These are phyloP conservation scores for Combretum micranthum DNA, from an alignment of 345 rosid species.

Conservation along the genomic window DNA sequence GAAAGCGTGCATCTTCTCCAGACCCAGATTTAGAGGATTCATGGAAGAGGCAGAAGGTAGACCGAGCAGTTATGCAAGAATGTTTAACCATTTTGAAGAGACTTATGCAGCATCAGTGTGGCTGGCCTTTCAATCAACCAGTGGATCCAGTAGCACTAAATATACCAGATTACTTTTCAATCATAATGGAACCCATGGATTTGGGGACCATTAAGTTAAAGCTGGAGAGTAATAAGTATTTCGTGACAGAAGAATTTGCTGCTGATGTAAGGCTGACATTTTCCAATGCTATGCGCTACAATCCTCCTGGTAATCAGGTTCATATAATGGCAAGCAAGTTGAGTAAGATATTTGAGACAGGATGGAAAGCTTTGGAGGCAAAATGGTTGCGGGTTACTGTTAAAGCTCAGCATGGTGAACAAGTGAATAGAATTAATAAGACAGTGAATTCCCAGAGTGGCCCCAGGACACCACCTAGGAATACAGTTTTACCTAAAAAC, in stretches of 20 bases:
- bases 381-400: constrained; percentile 26
- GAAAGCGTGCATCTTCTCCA: constrained; percentile 36
- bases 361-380: constrained; percentile 56
- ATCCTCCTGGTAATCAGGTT: constrained; percentile 54
- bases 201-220: constrained; percentile 64
- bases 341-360: constrained; percentile 39
- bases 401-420: constrained; percentile 13
- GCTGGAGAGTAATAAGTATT: constrained; percentile 40
- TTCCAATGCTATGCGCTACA: constrained; percentile 75
- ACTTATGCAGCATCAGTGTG: constrained; percentile 33
- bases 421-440: constrained; percentile 15
- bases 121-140: constrained; percentile 55
- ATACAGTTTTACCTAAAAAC: constrained; percentile 20
- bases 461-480: constrained; percentile 28
- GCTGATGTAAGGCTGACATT: constrained; percentile 72
- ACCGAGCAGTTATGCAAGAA: constrained; percentile 36
- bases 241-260: constrained; percentile 54
- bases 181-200: constrained; percentile 79
- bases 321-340: constrained; percentile 46
- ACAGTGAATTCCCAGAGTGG: constrained; percentile 24
- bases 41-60: constrained; percentile 52
- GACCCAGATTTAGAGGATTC: constrained; percentile 22
- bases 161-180: constrained; percentile 79
- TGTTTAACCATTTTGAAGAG: constrained; percentile 41
- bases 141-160: constrained; percentile 63